phyloP scores from a whole-genome alignment of 2,329 filamentous ascomycete genomes.

The Graphilbum fragrans region DNA sequence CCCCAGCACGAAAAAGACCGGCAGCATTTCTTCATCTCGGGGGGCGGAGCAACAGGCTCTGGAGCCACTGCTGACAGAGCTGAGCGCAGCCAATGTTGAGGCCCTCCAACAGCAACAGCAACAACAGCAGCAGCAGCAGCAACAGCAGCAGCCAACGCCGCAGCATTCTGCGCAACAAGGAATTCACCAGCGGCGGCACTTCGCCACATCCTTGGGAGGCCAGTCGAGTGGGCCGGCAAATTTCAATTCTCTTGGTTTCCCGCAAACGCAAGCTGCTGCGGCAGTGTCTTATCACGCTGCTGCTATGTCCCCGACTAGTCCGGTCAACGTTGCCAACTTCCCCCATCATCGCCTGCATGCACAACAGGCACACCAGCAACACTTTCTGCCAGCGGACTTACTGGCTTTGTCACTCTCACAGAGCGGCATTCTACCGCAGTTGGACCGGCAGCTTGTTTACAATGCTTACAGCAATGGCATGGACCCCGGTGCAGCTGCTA shows the following conservation, averaged over 20 bases:
- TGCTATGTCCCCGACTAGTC: slow-evolving; percentile 39
- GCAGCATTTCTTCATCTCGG: slow-evolving; percentile 15
- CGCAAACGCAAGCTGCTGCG: slow-evolving; percentile 26
- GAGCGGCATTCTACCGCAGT: slow-evolving; percentile 47
- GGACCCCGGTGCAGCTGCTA: slow-evolving; percentile 20
- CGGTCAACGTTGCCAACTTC: slow-evolving; percentile 28
- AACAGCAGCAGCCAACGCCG: slow-evolving; percentile 13
- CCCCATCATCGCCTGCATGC: slow-evolving; percentile 12
- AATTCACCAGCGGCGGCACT: slow-evolving; percentile 28
- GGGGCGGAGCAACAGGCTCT: slow-evolving; percentile 22
- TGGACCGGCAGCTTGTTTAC: slow-evolving; percentile 67
- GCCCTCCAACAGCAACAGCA: slow-evolving; percentile 17
- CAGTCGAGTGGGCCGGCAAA: slow-evolving; percentile 26
- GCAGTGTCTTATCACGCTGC: slow-evolving; percentile 22
- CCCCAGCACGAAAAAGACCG: slow-evolving; percentile 22
- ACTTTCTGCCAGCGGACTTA: slow-evolving; percentile 38
- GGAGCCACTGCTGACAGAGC: slow-evolving; percentile 26
- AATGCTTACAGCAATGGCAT: slow-evolving; percentile 52
- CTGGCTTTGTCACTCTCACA: slow-evolving; percentile 39
- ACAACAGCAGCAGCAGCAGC: slow-evolving; percentile 23
- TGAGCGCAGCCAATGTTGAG: slow-evolving; percentile 12
- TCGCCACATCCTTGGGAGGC: slow-evolving; percentile 26
- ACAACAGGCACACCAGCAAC: slow-evolving; percentile 13
- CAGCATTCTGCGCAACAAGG: slow-evolving; percentile 14
- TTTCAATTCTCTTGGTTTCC: slow-evolving; percentile 28